Conservation (phyloP, 169 alveolate species). For the Theileria luwenshuni region DNA sequence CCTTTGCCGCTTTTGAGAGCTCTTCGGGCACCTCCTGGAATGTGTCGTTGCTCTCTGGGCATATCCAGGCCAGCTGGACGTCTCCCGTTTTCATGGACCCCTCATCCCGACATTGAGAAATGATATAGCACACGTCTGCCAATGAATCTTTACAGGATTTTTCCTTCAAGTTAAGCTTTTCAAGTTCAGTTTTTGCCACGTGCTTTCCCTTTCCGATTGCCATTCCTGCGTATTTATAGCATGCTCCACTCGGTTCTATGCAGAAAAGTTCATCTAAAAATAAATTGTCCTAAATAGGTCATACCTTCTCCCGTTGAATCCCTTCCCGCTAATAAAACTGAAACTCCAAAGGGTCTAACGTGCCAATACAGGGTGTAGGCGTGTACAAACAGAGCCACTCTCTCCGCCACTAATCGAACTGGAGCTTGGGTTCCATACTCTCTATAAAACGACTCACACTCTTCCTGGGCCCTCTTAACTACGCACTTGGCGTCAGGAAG, state of each 20-base stretch:
- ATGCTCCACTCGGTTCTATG: conserved; percentile 90
- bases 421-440: conserved; percentile 89
- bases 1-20: conserved; percentile 36
- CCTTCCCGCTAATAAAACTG: conserved; percentile 84
- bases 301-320: conserved; percentile 77
- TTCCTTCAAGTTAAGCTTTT: conserved; percentile 71
- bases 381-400: conserved; percentile 90
- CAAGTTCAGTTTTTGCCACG: conserved; percentile 91
- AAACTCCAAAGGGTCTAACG: conserved; percentile 93
- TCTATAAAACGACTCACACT: conserved; percentile 82
- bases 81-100: conserved; percentile 58
- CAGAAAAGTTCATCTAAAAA: conserved; percentile 83
- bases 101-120: conserved; percentile 58
- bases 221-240: conserved; percentile 89
- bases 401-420: conserved; percentile 88
- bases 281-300: background rate
- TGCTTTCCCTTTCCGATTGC: conserved; percentile 93
- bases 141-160: conserved; percentile 51
- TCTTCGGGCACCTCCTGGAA: conserved; percentile 58
- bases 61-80: conserved; percentile 67
- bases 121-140: conserved; percentile 49
- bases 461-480: conserved; percentile 88
- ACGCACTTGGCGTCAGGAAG: conserved; percentile 92
- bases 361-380: conserved; percentile 88
- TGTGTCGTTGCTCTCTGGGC: conserved; percentile 33